Conservation (phyloP, 805 yeast species). For the Cyberlindnera bimundalis region DNA sequence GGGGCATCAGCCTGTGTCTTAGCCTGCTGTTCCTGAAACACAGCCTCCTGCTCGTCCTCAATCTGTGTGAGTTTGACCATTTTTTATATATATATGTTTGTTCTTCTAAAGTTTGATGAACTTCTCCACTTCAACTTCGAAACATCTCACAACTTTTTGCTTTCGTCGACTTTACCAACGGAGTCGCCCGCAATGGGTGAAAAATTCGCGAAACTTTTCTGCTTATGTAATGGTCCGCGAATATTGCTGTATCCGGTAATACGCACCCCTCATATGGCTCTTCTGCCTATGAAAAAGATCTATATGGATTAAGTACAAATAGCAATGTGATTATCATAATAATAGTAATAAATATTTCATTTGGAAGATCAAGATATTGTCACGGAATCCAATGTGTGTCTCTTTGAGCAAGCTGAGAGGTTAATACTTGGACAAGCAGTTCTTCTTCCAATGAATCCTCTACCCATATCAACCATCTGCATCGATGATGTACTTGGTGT, state of each 20-base stretch:
- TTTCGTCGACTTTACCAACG: background rate
- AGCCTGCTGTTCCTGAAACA: constrained; percentile 26
- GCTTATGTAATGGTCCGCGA: background rate
- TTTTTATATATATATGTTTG: background rate
- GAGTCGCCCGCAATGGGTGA: background rate
- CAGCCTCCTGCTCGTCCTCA: constrained; percentile 47
- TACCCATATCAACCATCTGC: constrained; percentile 1
- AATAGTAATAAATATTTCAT: background rate
- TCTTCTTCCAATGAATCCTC: background rate
- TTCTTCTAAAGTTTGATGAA: background rate
- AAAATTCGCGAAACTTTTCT: background rate
- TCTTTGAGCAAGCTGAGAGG: background rate
- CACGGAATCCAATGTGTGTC: constrained; percentile 3
- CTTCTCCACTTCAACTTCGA: no score
- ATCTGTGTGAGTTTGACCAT: constrained; percentile 80
- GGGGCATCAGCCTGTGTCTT: constrained; percentile 36
- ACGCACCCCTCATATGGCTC: no score
- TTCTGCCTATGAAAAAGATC: no score
- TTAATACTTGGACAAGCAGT: background rate
- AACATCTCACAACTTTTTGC: background rate
- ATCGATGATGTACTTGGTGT: background rate
- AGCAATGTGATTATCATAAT: no score
- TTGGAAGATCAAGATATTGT: background rate
- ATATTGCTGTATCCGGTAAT: constrained; percentile 1
- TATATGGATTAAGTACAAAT: no score